Evolutionary conservation across 2,329 filamentous ascomycete genomes (phyloP), one percentile per base, ranked within the genome.

Genomic region (Aspergillus eucalypticola): DNA sequence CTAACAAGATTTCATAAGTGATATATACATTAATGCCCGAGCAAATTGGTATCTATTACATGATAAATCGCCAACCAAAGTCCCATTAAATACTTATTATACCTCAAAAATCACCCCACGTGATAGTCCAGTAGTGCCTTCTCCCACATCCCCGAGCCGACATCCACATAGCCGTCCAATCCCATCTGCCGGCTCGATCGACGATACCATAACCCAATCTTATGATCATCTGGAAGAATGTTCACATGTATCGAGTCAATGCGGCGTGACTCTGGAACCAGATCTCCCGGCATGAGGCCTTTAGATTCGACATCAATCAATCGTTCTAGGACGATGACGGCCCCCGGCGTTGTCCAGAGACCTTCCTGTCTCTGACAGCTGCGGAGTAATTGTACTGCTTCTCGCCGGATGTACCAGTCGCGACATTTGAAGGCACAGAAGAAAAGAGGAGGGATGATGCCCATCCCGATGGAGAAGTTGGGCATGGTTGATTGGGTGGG

Each of bases 391-490:
- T 41, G 38, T 11, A 54, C 19, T 8, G 52, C 38, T 41, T 54
- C 52, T 8, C 41, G 23, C 17, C 52, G 49, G 19, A 73, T 58
- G 2, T 60, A 13, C 64, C 64, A 65, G 58, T 76, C 69, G 25
- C 71, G 69, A 60, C 73, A 76, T 52, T 73, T 74, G 42, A 69
- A 68, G 1, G 69, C 71, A 19, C 70, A 66, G 56, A 73, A 69
- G 64, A 72, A 75, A 8, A 76, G 64, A 10, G 74, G 72, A 21
- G 72, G 66, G 5, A 74, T 66, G n/a, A 75, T 57, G 4, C 72
- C 73, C 21, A 69, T 65, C 23, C 70, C 67, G 60, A 75, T 59
- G 13, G 62, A 63, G 42, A 66, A 66, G 8, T 56, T 60, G 1
- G 63, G 61, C 3, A 56, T 41, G 2, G 17, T 27, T 11, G 46